These are phyloP conservation scores for Penicillium sp. DNA, from an alignment of 2,329 filamentous ascomycete species.

Conservation along the genomic window DNA sequence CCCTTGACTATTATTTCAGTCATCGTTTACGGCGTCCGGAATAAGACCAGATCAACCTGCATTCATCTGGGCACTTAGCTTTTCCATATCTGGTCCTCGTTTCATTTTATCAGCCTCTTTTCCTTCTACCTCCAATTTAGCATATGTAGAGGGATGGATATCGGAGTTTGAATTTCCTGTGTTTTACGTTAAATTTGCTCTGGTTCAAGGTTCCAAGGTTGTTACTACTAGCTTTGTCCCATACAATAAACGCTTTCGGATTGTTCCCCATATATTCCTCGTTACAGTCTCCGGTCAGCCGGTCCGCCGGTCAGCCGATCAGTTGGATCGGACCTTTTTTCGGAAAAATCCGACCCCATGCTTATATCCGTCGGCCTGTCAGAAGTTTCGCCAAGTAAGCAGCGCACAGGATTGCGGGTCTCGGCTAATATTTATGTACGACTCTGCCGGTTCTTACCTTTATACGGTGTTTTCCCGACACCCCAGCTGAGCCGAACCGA, in stretches of 20 bases:
- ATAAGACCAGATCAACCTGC: constrained; percentile 6
- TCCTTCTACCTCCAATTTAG: background rate
- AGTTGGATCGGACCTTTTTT: too few relatives aligned
- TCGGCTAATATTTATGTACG: background rate
- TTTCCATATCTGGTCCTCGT: background rate
- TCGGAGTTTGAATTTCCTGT: constrained; percentile 4
- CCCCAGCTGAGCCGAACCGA: background rate
- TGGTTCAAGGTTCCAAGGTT: background rate
- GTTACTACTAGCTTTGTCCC: too few relatives aligned
- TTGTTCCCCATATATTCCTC: background rate
- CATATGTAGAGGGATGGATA: constrained; percentile 15
- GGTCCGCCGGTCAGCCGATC: background rate
- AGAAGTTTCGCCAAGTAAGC: background rate
- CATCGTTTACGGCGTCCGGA: constrained; percentile 2
- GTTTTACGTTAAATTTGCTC: background rate
- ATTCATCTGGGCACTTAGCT: background rate
- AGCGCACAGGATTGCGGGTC: background rate
- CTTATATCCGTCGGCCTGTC: background rate
- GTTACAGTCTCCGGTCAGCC: background rate
- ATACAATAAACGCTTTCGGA: too few relatives aligned
- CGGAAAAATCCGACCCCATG: too few relatives aligned
- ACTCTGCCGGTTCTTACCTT: background rate
- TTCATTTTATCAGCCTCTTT: background rate
- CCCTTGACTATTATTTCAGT: background rate
- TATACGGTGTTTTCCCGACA: background rate